A percentile compares a stretch with the other conserved stretches of the same genome.
phyloP scores from a whole-genome alignment of 177 flowering plant genomes.

The Vitis hybrid region DNA sequence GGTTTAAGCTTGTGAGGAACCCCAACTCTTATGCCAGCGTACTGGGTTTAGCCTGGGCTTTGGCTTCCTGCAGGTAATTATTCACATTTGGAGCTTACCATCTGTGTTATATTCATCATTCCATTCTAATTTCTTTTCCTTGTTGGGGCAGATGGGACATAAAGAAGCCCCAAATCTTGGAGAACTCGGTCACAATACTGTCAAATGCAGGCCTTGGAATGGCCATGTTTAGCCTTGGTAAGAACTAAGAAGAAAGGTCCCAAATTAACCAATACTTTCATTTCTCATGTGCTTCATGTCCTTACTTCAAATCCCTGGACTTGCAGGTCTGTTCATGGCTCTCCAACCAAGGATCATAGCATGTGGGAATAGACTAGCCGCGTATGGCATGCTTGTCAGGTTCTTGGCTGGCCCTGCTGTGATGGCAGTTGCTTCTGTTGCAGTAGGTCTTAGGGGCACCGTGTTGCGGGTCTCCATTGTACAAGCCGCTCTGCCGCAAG shows the following conservation, averaged over 20 bases:
- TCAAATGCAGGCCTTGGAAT: constrained; percentile 36
- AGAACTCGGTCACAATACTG: constrained; percentile 31
- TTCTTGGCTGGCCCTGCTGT: constrained; percentile 54
- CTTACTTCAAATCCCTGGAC: neutral
- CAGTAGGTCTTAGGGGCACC: constrained; percentile 46
- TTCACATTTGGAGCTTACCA: neutral
- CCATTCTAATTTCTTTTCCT: too few species aligned
- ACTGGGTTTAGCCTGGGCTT: constrained; percentile 38
- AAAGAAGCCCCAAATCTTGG: constrained; percentile 29
- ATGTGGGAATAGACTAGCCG: constrained; percentile 47
- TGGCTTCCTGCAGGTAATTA: constrained; percentile 31
- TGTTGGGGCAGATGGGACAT: constrained; percentile 20
- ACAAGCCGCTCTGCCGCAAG: constrained; percentile 53
- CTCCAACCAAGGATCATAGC: constrained; percentile 55
- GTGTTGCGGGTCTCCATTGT: constrained; percentile 42
- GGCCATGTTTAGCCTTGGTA: constrained; percentile 40
- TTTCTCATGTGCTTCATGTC: too few species aligned
- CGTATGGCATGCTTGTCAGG: constrained; percentile 42
- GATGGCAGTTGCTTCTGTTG: constrained; percentile 46
- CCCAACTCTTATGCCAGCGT: constrained; percentile 40
- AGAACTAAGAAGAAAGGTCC: neutral
- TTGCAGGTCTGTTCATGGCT: constrained; percentile 56
- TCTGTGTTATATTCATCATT: too few species aligned
- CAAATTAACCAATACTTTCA: too few species aligned
- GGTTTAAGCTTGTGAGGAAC: constrained; percentile 29